Base-by-base conservation (phyloP, 225 moss, liverwort and hornwort genomes). In the Antitrichia curtipendula region DNA sequence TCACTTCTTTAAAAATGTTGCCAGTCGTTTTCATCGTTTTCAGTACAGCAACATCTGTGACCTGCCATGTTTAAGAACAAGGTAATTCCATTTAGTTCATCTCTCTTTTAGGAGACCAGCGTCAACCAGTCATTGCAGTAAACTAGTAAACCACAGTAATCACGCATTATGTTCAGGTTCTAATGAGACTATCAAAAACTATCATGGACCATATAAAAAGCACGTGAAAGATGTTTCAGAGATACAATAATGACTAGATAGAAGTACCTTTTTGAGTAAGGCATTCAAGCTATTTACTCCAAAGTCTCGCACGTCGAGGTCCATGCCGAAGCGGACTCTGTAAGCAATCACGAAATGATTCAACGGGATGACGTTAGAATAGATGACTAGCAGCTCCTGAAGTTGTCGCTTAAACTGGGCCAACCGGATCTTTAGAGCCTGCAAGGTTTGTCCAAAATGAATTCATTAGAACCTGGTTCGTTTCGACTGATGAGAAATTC, bases 271-370 rank as follows among this genome's bases (percentile, higher is more conserved):
- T 7, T 49, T 64, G 47, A 50, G 25, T 64, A 81, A 49, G 64
- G 62, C 34, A n/a, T 16, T 4, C 81, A 64, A 50, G 24, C 25
- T 64, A 64, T 47, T 14, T 50, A 49, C 63, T 50, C 64, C 64
- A 24, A 81, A 81, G 32, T 50, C 34, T 47, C 24, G 49, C 49
- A 62, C 1, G 64, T 81, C 16, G 49, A 81, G 64, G 36, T 25
- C 3, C 36, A 25, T 62, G 7, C 8, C 1, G 14, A 16, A 81
- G 64, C 49, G 64, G 5, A 0, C 2, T 16, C 1, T 5, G 64
- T 81, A 80, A 61, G 22, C 21, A 0, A 1, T 23, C 14, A 45
- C 4, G 45, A 80, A 59, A 8, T 5, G 5, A 17, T 34, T 49
- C 23, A 63, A 58, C 16, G 61, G 63, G 34, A 63, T 81, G 49